These are phyloP conservation scores for Rhizophlyctis rosea DNA, from an alignment of 192 early-diverging fungal species.

Conservation along the genomic window DNA sequence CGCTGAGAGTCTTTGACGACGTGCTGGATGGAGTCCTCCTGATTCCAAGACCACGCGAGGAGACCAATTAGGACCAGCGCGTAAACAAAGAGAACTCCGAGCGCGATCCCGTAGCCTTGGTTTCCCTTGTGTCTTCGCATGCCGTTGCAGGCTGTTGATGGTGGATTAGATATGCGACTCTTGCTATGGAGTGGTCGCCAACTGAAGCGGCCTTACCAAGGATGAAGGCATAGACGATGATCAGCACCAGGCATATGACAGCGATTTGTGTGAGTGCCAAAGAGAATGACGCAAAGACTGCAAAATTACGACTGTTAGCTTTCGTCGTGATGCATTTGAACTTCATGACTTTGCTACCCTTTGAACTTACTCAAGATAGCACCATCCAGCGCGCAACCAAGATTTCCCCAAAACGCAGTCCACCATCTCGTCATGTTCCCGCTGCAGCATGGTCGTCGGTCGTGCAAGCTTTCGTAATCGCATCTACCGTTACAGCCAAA, in stretches of 20 bases:
- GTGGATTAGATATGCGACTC: too few species aligned
- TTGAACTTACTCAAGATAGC: not conserved
- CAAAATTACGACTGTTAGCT: too few species aligned
- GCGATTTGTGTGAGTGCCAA: not conserved
- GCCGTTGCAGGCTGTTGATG: not conserved
- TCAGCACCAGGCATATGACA: not conserved
- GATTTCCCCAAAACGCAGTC: not conserved
- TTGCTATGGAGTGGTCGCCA: too few species aligned
- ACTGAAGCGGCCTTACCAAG: not conserved
- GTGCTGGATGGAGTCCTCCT: not conserved
- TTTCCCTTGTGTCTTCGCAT: not conserved
- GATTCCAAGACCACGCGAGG: not conserved
- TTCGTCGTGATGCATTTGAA: not conserved
- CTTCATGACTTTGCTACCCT: too few species aligned
- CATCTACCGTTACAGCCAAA: not conserved
- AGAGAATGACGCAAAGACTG: slow-evolving; percentile 1
- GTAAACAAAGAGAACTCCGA: not conserved
- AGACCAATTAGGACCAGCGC: not conserved
- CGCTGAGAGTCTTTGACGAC: not conserved
- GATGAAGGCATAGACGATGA: not conserved
- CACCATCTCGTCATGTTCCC: not conserved
- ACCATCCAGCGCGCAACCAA: not conserved
- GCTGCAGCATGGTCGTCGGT: not conserved
- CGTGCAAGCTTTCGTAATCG: not conserved
- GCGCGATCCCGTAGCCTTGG: not conserved